These are phyloP conservation scores for Brasenia schreberi DNA, from an alignment of 164 flowering plant species.

Conservation along the genomic window DNA sequence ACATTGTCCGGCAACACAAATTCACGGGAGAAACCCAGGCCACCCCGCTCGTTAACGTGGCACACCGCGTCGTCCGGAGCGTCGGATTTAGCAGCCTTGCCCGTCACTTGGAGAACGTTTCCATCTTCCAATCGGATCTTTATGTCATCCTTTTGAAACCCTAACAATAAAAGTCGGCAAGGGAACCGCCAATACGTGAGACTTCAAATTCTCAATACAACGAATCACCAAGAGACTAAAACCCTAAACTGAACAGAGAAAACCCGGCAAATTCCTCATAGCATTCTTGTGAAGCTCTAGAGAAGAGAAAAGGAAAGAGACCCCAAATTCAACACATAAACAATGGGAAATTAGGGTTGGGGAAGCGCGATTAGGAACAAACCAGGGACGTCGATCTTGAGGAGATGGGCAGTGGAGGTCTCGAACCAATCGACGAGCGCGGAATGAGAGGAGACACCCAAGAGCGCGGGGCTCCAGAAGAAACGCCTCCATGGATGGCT, in stretches of 20 bases:
- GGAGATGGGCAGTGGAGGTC: conserved; percentile 48
- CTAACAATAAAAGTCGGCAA: conserved; percentile 27
- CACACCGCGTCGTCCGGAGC: conserved; percentile 35
- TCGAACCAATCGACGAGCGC: conserved; percentile 78
- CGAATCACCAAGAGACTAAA: not conserved
- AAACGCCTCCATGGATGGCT: conserved; percentile 39
- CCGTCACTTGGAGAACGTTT: conserved; percentile 40
- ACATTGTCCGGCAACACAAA: conserved; percentile 70
- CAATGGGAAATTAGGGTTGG: not conserved
- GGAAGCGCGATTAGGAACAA: not conserved
- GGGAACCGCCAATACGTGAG: not conserved
- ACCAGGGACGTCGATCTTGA: conserved; percentile 82
- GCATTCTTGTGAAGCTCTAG: conserved; percentile 54
- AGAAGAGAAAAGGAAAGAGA: not conserved
- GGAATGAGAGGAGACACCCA: conserved; percentile 17
- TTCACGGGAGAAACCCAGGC: conserved; percentile 34
- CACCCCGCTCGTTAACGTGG: conserved; percentile 58
- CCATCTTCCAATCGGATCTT: conserved; percentile 68
- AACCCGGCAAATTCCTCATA: conserved; percentile 52
- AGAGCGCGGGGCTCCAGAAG: conserved; percentile 20
- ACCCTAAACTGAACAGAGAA: too few species aligned
- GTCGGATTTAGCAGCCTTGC: conserved; percentile 31
- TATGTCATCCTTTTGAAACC: conserved; percentile 48
- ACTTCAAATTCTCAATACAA: not conserved
- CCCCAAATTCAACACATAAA: too few species aligned